Evolutionary conservation across 345 rosid genomes (phyloP).

Genomic region (Trapa bicornis): DNA sequence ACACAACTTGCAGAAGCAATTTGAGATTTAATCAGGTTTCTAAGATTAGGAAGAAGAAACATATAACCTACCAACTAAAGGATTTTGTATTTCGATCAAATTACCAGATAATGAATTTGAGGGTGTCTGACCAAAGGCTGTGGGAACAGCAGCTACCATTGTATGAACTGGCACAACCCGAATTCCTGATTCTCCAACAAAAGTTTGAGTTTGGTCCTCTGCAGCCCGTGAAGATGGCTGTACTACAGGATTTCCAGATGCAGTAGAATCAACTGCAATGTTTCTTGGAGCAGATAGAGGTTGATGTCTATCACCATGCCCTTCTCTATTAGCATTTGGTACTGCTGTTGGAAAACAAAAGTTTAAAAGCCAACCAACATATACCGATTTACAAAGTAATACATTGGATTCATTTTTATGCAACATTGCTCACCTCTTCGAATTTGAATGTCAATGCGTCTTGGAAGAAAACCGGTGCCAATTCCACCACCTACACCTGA

Average conservation of each 20-base stretch:
- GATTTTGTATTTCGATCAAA: conserved; percentile 33
- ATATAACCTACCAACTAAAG: conserved; percentile 32
- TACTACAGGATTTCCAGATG: conserved; percentile 21
- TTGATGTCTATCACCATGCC: conserved; percentile 24
- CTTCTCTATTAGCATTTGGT: conserved; percentile 27
- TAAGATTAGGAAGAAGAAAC: conserved; percentile 31
- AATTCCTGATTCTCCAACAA: conserved; percentile 44
- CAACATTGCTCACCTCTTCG: conserved; percentile 37
- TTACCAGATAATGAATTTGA: conserved; percentile 37
- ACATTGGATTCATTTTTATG: background rate
- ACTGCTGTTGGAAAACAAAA: conserved; percentile 27
- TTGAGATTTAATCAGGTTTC: conserved; percentile 8
- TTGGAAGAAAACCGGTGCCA: conserved; percentile 44
- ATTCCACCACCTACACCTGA: conserved; percentile 36
- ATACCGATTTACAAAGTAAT: conserved; percentile 1
- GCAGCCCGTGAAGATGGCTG: conserved; percentile 27
- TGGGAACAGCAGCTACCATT: conserved; percentile 51
- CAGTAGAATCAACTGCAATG: conserved; percentile 14
- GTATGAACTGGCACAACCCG: conserved; percentile 57
- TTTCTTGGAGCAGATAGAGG: conserved; percentile 16
- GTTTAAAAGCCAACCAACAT: background rate
- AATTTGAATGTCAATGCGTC: conserved; percentile 72
- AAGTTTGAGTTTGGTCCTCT: conserved; percentile 29
- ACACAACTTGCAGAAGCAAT: background rate
- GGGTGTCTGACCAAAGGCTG: conserved; percentile 32